Base-by-base conservation (phyloP, 106 monocot genomes). In the Phalaenopsis equestris region DNA sequence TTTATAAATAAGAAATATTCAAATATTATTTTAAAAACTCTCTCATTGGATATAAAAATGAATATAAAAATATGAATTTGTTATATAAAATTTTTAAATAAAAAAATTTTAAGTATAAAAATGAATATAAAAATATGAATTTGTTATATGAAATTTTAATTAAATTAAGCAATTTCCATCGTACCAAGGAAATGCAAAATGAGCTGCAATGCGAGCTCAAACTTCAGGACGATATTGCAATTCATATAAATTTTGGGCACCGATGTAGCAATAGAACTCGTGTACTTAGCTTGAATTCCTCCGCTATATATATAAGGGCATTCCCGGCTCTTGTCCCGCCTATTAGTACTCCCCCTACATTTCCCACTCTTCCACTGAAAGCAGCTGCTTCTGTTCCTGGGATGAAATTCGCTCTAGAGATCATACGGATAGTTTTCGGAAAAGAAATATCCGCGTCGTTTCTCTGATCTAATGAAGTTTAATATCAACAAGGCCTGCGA, bases 401-500 rank as follows among this genome's bases (percentile, higher is more conserved):
- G 21, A 65, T 70, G 15, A 70, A 70, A 39, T 39, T 70, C 39
- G 70, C 36, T 70, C 70, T 4, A 39, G 39, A 70, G 8, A 70
- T 70, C 70, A 39, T 70, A 19, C 10, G 12, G 39, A 38, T 70
- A 4, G 36, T 3, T 39, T 7, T 45, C 43, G 7, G 17, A 74
- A 43, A 30, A 55, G 56, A 72, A 49, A 76, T 64, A 75, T 49
- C 3, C 45, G 46, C 78, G 41, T 4, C 61, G 8, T 24, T 17
- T 37, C 15, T 7, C 21, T 58, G 58, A 42, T 65, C 82, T 19
- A 80, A 93, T 91, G 95, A 99, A 87, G 86, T 79, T 99, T 41
- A 93, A 91, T 76, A 99, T 99, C 81, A 99, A 95, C 87, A 99
- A 93, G 82, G 99, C 91, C 58, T 95, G 88, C 90, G 99, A 99